A percentile compares a stretch with the other conserved stretches of the same genome.
These are phyloP conservation scores for Fusarium sp. DNA, from an alignment of 2,329 filamentous ascomycete species.

Conservation along the genomic window DNA sequence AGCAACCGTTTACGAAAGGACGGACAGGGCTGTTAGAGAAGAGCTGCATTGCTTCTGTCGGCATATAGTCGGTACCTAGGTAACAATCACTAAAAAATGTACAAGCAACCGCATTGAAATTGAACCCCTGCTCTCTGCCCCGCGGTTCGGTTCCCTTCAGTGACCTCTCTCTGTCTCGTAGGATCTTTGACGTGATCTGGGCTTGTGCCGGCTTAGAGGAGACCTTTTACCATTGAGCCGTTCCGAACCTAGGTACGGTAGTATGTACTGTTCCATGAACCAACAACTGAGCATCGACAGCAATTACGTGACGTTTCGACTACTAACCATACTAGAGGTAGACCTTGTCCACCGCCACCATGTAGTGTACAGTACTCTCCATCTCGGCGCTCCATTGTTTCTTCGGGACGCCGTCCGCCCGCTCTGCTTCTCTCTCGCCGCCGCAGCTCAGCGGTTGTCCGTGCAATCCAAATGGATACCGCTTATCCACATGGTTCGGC, in stretches of 20 bases:
- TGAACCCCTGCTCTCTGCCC: constrained; percentile 24
- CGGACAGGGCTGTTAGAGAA: not conserved
- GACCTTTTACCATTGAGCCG: constrained; percentile 26
- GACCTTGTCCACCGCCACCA: constrained; percentile 30
- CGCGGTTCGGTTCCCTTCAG: constrained; percentile 16
- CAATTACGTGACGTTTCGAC: constrained; percentile 36
- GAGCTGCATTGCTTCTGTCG: not conserved
- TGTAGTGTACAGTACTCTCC: constrained; percentile 27
- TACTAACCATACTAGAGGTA: constrained; percentile 24
- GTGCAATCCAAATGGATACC: constrained; percentile 15
- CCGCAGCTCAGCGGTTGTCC: constrained; percentile 12
- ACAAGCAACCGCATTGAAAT: constrained; percentile 1
- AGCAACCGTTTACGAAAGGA: not conserved
- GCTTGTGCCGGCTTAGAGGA: constrained; percentile 31
- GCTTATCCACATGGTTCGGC: not conserved
- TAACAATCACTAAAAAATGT: not conserved
- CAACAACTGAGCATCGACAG: constrained; percentile 3
- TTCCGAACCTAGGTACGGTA: not conserved
- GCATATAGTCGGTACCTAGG: not conserved
- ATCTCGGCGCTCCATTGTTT: constrained; percentile 24
- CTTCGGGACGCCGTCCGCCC: constrained; percentile 16
- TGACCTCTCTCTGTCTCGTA: not conserved
- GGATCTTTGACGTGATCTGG: constrained; percentile 9
- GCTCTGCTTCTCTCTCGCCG: constrained; percentile 3
- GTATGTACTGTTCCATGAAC: not conserved